A percentile compares a stretch with the other conserved stretches of the same genome.
phyloP scores from a whole-genome alignment of 2,329 filamentous ascomycete genomes.

The Davidsoniella virescens region DNA sequence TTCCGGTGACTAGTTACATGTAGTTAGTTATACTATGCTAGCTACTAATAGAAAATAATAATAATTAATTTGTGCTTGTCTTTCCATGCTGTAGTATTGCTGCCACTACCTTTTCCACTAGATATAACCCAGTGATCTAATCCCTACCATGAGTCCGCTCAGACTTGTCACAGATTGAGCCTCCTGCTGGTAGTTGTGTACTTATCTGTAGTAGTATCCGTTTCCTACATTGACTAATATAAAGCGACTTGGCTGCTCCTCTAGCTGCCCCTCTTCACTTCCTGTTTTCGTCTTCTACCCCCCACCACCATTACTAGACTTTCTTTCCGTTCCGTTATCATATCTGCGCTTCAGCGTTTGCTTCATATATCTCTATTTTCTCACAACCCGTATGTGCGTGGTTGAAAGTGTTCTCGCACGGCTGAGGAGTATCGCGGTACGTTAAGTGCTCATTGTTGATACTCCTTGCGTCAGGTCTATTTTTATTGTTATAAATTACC shows the following conservation, averaged over 20 bases:
- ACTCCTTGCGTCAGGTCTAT: slow-evolving; percentile 47
- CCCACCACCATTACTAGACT: background rate
- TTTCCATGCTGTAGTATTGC: no score
- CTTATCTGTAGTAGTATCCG: no score
- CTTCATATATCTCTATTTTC: background rate
- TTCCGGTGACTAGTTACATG: no score
- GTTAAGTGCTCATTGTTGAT: slow-evolving; percentile 30
- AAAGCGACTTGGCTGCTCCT: background rate
- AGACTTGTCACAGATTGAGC: no score
- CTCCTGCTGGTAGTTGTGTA: no score
- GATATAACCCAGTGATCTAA: no score
- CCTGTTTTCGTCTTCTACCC: background rate
- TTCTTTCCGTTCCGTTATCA: background rate
- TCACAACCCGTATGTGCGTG: slow-evolving; percentile 10
- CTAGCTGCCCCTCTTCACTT: background rate
- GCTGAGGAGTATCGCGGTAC: slow-evolving; percentile 46
- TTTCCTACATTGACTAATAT: no score
- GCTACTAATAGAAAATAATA: no score
- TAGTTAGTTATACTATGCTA: no score
- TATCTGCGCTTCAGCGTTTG: background rate
- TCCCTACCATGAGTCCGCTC: no score
- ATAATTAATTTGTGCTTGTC: no score
- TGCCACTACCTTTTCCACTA: no score
- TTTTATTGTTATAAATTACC: slow-evolving; percentile 13
- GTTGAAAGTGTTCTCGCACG: slow-evolving; percentile 22